Evolutionary conservation across 192 early-diverging fungal species (phyloP).

Genomic region (Geosiphon pyriformis): DNA sequence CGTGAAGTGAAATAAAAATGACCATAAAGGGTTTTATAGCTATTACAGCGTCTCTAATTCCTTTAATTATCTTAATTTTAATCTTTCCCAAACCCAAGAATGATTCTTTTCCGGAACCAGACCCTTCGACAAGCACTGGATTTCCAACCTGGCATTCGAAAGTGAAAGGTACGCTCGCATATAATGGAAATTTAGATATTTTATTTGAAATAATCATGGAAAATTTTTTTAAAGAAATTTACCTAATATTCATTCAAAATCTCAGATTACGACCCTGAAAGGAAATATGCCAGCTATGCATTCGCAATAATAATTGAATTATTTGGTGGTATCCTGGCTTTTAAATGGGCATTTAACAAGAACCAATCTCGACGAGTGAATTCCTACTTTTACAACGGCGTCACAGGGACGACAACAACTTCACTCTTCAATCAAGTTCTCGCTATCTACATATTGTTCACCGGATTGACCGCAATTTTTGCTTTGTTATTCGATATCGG

Average conservation of each 20-base stretch:
- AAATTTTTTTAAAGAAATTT: too few relatives aligned
- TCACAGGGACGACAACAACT: neutral
- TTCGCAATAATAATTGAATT: neutral
- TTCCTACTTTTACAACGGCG: neutral
- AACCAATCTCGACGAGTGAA: neutral
- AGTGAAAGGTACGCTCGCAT: too few relatives aligned
- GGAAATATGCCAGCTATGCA: neutral
- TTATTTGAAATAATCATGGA: too few relatives aligned
- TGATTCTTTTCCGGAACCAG: neutral
- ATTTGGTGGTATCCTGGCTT: neutral
- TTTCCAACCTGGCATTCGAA: slow-evolving; percentile 1
- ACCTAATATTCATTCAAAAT: too few relatives aligned
- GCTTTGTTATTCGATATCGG: slow-evolving; percentile 11
- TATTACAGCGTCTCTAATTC: too few relatives aligned
- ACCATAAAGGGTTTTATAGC: too few relatives aligned
- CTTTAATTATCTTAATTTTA: neutral
- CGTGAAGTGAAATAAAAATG: too few relatives aligned
- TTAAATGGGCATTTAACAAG: neutral
- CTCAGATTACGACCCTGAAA: neutral
- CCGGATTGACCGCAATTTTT: slow-evolving; percentile 3
- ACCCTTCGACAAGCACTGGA: neutral
- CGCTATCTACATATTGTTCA: slow-evolving; percentile 3
- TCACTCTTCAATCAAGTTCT: neutral
- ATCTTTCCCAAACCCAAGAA: neutral
- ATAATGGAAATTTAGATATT: too few relatives aligned